Evolutionary conservation across 345 rosid genomes (phyloP).

Genomic region (Kernera saxatilis): DNA sequence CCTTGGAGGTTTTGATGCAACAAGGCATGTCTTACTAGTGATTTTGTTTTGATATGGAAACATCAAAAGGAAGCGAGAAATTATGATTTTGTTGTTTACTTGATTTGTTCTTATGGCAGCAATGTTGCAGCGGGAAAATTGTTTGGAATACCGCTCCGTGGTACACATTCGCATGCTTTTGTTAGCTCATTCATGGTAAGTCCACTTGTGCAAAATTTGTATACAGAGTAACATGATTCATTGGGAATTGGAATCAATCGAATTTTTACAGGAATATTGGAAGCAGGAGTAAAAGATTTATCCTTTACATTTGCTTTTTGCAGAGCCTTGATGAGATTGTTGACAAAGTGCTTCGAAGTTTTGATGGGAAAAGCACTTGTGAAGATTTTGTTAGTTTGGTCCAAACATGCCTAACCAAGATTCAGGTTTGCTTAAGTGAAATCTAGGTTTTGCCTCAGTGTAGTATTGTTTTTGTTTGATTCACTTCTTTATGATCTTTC

Average conservation of each 20-base stretch:
- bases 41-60: not conserved
- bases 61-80: not conserved
- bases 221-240: not conserved
- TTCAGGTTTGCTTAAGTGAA: slow-evolving; percentile 46
- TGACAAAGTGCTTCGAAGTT: slow-evolving; percentile 52
- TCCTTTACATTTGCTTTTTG: slow-evolving; percentile 20
- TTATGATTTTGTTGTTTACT: not conserved
- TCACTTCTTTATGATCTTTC: not conserved
- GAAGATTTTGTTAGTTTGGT: slow-evolving; percentile 82
- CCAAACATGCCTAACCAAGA: slow-evolving; percentile 70
- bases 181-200: slow-evolving; percentile 92
- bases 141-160: slow-evolving; percentile 87
- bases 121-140: slow-evolving; percentile 90
- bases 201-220: not conserved
- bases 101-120: slow-evolving; percentile 37
- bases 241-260: not conserved
- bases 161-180: slow-evolving; percentile 97
- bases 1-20: slow-evolving; percentile 94
- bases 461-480: slow-evolving; percentile 3
- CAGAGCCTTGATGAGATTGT: slow-evolving; percentile 87
- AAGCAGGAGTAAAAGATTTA: not conserved
- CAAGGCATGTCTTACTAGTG: slow-evolving; percentile 46
- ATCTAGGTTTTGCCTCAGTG: not conserved
- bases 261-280: too few relatives aligned
- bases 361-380: slow-evolving; percentile 61